phyloP scores from a whole-genome alignment of 768 basidiomycete genomes.

The Amanita phalloides region DNA sequence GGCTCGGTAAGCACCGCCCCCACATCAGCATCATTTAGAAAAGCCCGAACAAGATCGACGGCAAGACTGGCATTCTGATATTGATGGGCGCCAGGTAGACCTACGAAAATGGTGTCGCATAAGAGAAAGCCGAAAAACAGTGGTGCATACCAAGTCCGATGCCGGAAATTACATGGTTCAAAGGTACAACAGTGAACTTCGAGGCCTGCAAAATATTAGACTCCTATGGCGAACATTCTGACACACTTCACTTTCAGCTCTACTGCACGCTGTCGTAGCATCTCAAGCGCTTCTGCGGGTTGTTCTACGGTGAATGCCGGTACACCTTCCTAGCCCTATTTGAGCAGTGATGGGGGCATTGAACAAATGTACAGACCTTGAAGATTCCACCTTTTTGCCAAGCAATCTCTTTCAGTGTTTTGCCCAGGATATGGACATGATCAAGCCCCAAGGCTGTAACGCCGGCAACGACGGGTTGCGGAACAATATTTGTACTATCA shows the following conservation, averaged over 20 bases:
- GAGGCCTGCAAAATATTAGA: slow-evolving; percentile 37
- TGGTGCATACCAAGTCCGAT: slow-evolving; percentile 49
- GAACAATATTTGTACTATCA: slow-evolving; percentile 95
- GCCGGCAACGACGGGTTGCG: slow-evolving; percentile 82
- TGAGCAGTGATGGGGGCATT: background rate
- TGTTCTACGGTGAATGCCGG: slow-evolving; percentile 83
- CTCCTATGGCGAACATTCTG: background rate
- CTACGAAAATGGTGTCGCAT: slow-evolving; percentile 24
- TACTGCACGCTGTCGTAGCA: slow-evolving; percentile 55
- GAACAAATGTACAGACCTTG: slow-evolving; percentile 43
- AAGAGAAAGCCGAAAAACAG: background rate
- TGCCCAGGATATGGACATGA: slow-evolving; percentile 80
- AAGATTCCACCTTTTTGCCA: slow-evolving; percentile 96
- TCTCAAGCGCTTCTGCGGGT: slow-evolving; percentile 51
- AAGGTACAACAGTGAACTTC: slow-evolving; percentile 53
- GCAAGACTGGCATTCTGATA: slow-evolving; percentile 82
- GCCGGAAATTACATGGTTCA: slow-evolving; percentile 33
- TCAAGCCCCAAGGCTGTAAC: slow-evolving; percentile 89
- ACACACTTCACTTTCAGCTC: slow-evolving; percentile 46
- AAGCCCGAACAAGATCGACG: slow-evolving; percentile 55
- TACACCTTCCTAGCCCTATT: slow-evolving; percentile 46
- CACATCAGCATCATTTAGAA: slow-evolving; percentile 32
- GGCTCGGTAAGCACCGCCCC: slow-evolving; percentile 31
- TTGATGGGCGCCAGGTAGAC: slow-evolving; percentile 83
- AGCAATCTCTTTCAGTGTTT: slow-evolving; percentile 82